These are phyloP conservation scores for Kwoniella dejecticola DNA, from an alignment of 768 basidiomycete species.

Conservation along the genomic window DNA sequence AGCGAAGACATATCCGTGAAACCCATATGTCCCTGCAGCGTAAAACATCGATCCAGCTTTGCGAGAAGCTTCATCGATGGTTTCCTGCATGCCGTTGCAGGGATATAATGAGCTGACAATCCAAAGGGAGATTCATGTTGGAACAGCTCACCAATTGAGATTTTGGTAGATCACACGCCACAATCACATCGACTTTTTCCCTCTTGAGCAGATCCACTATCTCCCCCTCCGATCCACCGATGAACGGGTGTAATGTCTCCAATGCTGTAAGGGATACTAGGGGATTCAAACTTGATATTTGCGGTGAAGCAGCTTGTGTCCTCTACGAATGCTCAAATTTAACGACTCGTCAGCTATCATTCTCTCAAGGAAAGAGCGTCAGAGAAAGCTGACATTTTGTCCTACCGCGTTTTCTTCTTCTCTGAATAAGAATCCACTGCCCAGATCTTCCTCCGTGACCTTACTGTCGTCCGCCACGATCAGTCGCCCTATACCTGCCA, in stretches of 20 bases:
- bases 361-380: neutral
- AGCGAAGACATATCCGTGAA: slow-evolving; percentile 91
- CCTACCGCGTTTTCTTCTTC: slow-evolving; percentile 80
- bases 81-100: slow-evolving; percentile 65
- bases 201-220: slow-evolving; percentile 47
- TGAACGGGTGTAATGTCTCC: slow-evolving; percentile 64
- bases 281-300: slow-evolving; percentile 88
- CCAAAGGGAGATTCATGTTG: no score
- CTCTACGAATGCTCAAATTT: slow-evolving; percentile 64
- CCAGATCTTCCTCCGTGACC: slow-evolving; percentile 82
- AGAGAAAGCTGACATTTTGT: slow-evolving; percentile 65
- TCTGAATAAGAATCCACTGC: slow-evolving; percentile 88
- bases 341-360: slow-evolving; percentile 8
- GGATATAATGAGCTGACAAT: neutral
- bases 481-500: slow-evolving; percentile 90
- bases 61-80: slow-evolving; percentile 77
- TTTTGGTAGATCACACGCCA: slow-evolving; percentile 76
- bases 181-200: slow-evolving; percentile 69
- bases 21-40: slow-evolving; percentile 86
- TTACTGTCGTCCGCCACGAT: slow-evolving; percentile 76
- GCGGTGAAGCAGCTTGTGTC: slow-evolving; percentile 77
- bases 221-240: slow-evolving; percentile 52
- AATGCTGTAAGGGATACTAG: slow-evolving; percentile 78
- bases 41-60: slow-evolving; percentile 77
- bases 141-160: slow-evolving; percentile 67